Conservation (phyloP, 2,329 filamentous ascomycete genomes). For the Herpomyces periplanetae region DNA sequence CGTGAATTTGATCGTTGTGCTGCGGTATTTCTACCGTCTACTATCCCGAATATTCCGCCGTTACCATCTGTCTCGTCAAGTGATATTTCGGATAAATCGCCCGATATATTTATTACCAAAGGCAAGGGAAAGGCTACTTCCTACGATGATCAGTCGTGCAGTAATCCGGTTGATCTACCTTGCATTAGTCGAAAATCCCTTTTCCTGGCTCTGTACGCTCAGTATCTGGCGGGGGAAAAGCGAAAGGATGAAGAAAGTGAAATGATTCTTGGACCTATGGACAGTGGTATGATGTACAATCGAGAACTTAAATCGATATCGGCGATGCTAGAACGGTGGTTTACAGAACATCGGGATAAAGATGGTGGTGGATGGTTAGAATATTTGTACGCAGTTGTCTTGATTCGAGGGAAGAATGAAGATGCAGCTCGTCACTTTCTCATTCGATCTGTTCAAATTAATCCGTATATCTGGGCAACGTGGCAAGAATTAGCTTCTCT, state of each 20-base stretch:
- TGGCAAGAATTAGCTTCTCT: conserved; percentile 71
- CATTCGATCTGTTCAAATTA: conserved; percentile 50
- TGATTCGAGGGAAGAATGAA: conserved; percentile 68
- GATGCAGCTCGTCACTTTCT: conserved; percentile 47
- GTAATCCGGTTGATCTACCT: conserved; percentile 7
- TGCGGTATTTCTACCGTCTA: conserved; percentile 46
- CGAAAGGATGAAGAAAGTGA: conserved; percentile 82
- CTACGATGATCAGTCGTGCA: conserved; percentile 5
- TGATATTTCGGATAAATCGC: conserved; percentile 7
- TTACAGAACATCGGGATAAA: conserved; percentile 20
- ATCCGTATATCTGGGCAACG: conserved; percentile 83
- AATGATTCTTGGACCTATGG: conserved; percentile 77
- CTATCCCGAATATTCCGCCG: conserved; percentile 23
- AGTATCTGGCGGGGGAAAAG: conserved; percentile 74
- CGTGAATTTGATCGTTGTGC: conserved; percentile 79
- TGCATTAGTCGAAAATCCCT: conserved; percentile 52
- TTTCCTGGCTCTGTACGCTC: conserved; percentile 68
- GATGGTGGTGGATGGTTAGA: conserved; percentile 71
- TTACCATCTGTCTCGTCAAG: conserved; percentile 4
- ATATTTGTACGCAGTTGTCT: conserved; percentile 57
- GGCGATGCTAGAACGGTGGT: conserved; percentile 39
- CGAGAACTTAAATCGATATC: conserved; percentile 42
- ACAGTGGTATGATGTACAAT: conserved; percentile 46
- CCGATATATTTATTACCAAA: conserved; percentile 16
- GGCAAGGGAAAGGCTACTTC: conserved; percentile 13